A percentile compares a stretch with the other conserved stretches of the same genome.
Evolutionary conservation across 306 rosid genomes (phyloP).

Genomic region (Quercus gilva): DNA sequence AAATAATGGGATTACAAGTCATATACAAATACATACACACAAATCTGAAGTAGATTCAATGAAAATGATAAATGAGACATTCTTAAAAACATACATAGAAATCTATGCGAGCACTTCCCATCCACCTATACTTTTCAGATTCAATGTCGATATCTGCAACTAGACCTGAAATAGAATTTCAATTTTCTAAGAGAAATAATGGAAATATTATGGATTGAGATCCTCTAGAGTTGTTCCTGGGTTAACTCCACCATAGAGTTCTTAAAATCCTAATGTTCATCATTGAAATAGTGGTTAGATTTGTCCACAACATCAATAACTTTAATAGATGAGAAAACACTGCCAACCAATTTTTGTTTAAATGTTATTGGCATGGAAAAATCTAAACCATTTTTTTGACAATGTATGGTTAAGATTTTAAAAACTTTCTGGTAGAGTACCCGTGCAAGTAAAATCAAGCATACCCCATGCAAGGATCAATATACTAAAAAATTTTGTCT

Average conservation of each 20-base stretch:
- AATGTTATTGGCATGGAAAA: too few relatives aligned
- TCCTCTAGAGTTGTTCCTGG: too few relatives aligned
- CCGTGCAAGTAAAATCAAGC: background rate
- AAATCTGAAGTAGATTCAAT: constrained; percentile 8
- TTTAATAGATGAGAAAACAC: too few relatives aligned
- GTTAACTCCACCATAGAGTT: too few relatives aligned
- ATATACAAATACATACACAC: constrained; percentile 8
- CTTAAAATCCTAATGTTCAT: too few relatives aligned
- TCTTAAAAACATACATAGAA: constrained; percentile 62
- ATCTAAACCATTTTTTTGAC: too few relatives aligned
- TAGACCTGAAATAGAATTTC: constrained; percentile 58
- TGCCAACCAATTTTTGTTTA: too few relatives aligned
- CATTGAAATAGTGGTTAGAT: too few relatives aligned
- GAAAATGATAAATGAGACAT: constrained; percentile 7
- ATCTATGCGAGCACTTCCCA: constrained; percentile 95
- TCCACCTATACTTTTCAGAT: constrained; percentile 93
- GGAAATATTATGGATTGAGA: constrained; percentile 14
- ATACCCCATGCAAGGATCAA: constrained; percentile 98
- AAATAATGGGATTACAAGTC: constrained; percentile 9
- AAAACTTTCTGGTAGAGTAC: too few relatives aligned
- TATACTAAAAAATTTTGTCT: constrained; percentile 65
- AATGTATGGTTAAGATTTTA: too few relatives aligned
- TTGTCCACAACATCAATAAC: too few relatives aligned
- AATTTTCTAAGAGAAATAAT: constrained; percentile 7
- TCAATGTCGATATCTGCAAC: constrained; percentile 93